Base-by-base conservation (phyloP, 163 green algal genomes). In the Chlamydomonas reinhardtii region DNA sequence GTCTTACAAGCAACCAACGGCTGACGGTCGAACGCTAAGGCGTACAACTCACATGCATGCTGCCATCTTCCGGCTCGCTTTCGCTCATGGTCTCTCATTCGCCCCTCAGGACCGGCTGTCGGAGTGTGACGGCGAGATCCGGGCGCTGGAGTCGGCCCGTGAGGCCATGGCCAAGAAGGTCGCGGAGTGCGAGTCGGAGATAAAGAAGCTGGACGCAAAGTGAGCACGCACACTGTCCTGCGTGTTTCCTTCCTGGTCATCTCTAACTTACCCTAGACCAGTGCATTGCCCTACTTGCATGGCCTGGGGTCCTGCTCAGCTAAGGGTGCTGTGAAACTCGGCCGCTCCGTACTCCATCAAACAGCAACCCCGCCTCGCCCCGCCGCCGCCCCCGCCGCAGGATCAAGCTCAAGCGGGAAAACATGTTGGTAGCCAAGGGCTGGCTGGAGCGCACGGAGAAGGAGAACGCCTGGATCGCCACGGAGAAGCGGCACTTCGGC, bases 61-160 rank as follows among this genome's bases (percentile, higher is more conserved):
- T n/a, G n/a, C n/a, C n/a, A n/a, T n/a, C n/a, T n/a, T n/a, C n/a
- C n/a, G n/a, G n/a, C n/a, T n/a, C n/a, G n/a, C n/a, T n/a, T n/a
- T n/a, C n/a, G n/a, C n/a, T n/a, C n/a, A n/a, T n/a, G n/a, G n/a
- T n/a, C n/a, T n/a, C n/a, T n/a, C n/a, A n/a, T n/a, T n/a, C n/a
- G n/a, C n/a, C n/a, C 56, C 32, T 4, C 79, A 81, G 74, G 69
- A 35, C 9, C 86, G 89, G 9, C 76, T 98, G 70, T 84, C 88
- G 62, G 92, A 98, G 86, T 98, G 95, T 78, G 96, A 98, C 85
- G 81, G 61, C 0, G 95, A 97, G 88, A 97, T 98, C 71, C 74
- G 73, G 15, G 86, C 73, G 11, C 91, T 96, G 56, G 89, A 89
- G 43, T 91, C 94, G 59, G 89, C 89, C 56, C 89, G 83, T 1